Evolutionary conservation across 306 rosid species (phyloP).

Genomic region (Canavalia ensiformis): DNA sequence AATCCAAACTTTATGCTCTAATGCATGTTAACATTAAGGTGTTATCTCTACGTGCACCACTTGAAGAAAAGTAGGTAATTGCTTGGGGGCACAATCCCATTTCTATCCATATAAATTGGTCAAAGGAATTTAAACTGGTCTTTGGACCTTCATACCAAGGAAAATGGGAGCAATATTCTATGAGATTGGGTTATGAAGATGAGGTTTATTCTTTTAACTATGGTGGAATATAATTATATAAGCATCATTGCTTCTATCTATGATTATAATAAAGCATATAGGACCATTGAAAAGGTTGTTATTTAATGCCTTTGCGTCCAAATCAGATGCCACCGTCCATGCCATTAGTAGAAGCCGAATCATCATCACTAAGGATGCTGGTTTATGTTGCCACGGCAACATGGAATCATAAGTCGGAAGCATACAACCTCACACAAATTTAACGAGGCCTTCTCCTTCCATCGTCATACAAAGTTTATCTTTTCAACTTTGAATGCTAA

Average conservation of each 20-base stretch:
- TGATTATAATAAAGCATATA: slow-evolving; percentile 20
- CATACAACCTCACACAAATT: not conserved
- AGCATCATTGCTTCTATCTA: slow-evolving; percentile 34
- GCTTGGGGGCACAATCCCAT: slow-evolving; percentile 2
- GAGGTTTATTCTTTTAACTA: slow-evolving; percentile 48
- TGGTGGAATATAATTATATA: slow-evolving; percentile 39
- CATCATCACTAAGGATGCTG: slow-evolving; percentile 37
- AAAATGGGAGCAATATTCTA: slow-evolving; percentile 48
- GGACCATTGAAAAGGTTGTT: slow-evolving; percentile 5
- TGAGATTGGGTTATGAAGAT: slow-evolving; percentile 30
- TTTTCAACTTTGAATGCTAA: too few relatives aligned
- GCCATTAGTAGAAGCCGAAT: slow-evolving; percentile 44
- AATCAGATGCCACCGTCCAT: slow-evolving; percentile 45
- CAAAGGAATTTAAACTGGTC: not conserved
- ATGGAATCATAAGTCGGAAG: not conserved
- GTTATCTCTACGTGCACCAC: not conserved
- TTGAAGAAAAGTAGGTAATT: not conserved
- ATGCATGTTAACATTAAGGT: not conserved
- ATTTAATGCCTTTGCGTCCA: slow-evolving; percentile 28
- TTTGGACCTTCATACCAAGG: slow-evolving; percentile 20
- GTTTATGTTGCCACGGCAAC: slow-evolving; percentile 5
- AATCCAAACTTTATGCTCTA: not conserved
- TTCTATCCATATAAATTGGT: slow-evolving; percentile 18
- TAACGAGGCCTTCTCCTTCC: not conserved
- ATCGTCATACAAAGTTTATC: too few relatives aligned